Evolutionary conservation across 768 basidiomycete genomes (phyloP).

Genomic region (Tephrocybe sp.): DNA sequence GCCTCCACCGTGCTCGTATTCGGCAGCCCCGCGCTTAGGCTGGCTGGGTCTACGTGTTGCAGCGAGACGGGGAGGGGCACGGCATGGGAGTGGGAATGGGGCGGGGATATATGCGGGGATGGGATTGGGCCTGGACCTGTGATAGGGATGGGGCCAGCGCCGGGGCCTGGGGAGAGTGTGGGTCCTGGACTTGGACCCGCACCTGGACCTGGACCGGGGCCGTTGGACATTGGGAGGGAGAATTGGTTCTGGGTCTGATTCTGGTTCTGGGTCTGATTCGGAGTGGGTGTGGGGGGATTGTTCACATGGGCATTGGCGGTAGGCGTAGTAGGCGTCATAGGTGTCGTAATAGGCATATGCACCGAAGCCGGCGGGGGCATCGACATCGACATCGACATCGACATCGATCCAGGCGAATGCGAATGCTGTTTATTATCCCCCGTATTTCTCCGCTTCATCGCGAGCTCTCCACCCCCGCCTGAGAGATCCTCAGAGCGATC

Average conservation of each 20-base stretch:
- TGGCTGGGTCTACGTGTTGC: slow-evolving; percentile 13
- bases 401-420: slow-evolving; percentile 15
- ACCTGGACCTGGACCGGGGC: neutral
- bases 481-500: slow-evolving; percentile 51
- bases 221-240: slow-evolving; percentile 12
- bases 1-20: slow-evolving; percentile 32
- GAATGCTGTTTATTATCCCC: slow-evolving; percentile 53
- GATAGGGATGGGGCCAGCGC: neutral
- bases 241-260: slow-evolving; percentile 6
- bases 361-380: neutral
- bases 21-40: slow-evolving; percentile 4
- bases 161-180: neutral
- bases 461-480: slow-evolving; percentile 22
- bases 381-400: slow-evolving; percentile 28
- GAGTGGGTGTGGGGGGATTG: too few relatives aligned
- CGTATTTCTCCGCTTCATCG: slow-evolving; percentile 66
- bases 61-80: slow-evolving; percentile 20
- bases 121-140: neutral
- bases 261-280: too few relatives aligned
- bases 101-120: neutral
- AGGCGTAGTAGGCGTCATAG: neutral
- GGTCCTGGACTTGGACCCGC: neutral
- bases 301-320: too few relatives aligned
- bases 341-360: slow-evolving; percentile 35
- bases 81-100: neutral